A percentile compares a stretch with the other conserved stretches of the same genome.
Evolutionary conservation across 164 flowering plant genomes (phyloP).

Genomic region (Annona squamosa): DNA sequence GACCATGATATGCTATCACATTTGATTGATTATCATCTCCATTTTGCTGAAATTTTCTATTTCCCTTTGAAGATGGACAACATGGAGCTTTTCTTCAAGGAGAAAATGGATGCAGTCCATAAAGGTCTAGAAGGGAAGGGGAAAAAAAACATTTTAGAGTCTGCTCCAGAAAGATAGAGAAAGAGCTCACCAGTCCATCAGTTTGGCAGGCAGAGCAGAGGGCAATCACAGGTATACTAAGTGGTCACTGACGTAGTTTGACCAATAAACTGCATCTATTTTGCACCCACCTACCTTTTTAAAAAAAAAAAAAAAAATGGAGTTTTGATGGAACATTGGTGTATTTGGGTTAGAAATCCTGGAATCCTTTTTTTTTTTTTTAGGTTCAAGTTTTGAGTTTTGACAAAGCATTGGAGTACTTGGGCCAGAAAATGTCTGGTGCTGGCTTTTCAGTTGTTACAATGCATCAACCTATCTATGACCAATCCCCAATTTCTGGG

Average conservation of each 20-base stretch:
- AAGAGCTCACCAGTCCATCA: conserved; percentile 31
- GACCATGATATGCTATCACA: not conserved
- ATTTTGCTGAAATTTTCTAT: not conserved
- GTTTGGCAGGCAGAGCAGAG: conserved; percentile 33
- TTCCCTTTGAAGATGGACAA: conserved; percentile 49
- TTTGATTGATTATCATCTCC: not conserved
- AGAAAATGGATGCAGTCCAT: conserved; percentile 42
- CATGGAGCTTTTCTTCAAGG: conserved; percentile 63
- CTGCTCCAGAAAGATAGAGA: conserved; percentile 58
- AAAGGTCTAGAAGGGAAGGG: conserved; percentile 45
- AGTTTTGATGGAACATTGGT: too few relatives aligned
- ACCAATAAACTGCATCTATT: too few relatives aligned
- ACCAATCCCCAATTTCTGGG: too few relatives aligned
- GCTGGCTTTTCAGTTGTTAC: too few relatives aligned
- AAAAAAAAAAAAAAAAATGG: too few relatives aligned
- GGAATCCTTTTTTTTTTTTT: too few relatives aligned
- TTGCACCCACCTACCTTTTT: too few relatives aligned
- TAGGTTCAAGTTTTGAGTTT: too few relatives aligned
- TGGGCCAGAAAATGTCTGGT: too few relatives aligned
- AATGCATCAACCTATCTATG: too few relatives aligned
- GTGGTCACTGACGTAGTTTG: not conserved
- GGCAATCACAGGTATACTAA: conserved; percentile 29
- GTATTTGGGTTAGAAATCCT: too few relatives aligned
- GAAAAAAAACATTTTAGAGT: conserved; percentile 48
- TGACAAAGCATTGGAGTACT: too few relatives aligned